Conservation (phyloP, 306 rosid species). For the Medicago ruthenica region DNA sequence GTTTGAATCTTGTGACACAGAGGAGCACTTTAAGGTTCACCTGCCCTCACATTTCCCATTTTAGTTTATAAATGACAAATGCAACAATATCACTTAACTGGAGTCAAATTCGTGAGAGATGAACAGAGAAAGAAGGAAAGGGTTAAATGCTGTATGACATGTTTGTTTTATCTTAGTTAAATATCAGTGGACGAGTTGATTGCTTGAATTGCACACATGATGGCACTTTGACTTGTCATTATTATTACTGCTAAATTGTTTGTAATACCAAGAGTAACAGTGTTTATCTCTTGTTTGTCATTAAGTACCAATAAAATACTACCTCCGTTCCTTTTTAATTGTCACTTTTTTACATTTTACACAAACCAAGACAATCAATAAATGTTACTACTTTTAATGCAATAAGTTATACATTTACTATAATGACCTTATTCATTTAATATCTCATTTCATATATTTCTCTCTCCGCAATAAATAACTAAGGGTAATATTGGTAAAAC, state of each 20-base stretch:
- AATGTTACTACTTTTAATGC: too few species aligned
- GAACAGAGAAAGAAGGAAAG: constrained; percentile 18
- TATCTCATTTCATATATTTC: too few species aligned
- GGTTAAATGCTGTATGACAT: constrained; percentile 40
- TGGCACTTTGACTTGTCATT: constrained; percentile 42
- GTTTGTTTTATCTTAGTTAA: constrained; percentile 26
- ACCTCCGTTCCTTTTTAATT: too few species aligned
- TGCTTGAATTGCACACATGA: constrained; percentile 32
- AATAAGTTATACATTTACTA: too few species aligned
- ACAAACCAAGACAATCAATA: too few species aligned
- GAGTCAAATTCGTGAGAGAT: constrained; percentile 37
- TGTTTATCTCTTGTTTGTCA: too few species aligned
- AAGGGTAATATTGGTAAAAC: too few species aligned
- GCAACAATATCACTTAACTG: constrained; percentile 31
- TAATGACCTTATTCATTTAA: too few species aligned
- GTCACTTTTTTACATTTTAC: too few species aligned
- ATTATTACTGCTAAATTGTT: constrained; percentile 22
- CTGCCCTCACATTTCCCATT: constrained; percentile 45
- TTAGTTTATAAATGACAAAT: constrained; percentile 20
- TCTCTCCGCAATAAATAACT: too few species aligned
- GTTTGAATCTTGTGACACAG: constrained; percentile 65
- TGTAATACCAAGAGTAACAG: not conserved
- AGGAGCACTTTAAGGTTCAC: constrained; percentile 49
- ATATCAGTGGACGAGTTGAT: constrained; percentile 44
- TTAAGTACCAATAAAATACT: too few species aligned